Base-by-base conservation (phyloP, 495 filamentous ascomycete genomes). In the Parmelia sp. region DNA sequence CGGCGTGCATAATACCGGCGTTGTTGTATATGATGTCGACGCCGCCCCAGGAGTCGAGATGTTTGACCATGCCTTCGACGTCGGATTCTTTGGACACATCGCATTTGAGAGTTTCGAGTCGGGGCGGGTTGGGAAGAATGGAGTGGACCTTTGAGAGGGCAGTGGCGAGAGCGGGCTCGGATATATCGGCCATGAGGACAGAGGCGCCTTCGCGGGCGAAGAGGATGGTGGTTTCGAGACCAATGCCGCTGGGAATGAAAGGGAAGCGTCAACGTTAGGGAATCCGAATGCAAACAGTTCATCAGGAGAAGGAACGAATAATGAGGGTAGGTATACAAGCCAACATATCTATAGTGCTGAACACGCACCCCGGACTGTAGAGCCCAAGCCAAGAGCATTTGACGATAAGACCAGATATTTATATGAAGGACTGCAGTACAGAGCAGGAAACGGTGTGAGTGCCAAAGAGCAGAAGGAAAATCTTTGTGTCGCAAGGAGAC, bases 21-120 rank as follows among this genome's bases (percentile, higher is more conserved):
- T 98, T 98, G 83, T 98, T 98, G 85, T 96, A 98, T 66, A 98
- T 90, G 68, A 97, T 81, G 74, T 98, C 94, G 0, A 91, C 78
- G n/a, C 94, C 94, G 69, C 92, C 93, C 91, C 90, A 96, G 56
- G 77, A 65, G 71, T 97, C 92, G 57, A 91, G 74, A 3, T 79
- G 74, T 62, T 86, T 84, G n/a, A 96, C 81, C 66, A 85, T 79
- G 36, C 87, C 83, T 66, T 88, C 75, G 29, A 96, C 84, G 37
- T 90, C 82, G 64, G 79, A 69, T 75, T 96, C 92, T 69, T 90
- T 89, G 65, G 84, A 80, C 49, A 88, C 85, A 69, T 88, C 86
- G 72, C 82, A 85, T 64, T 78, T 76, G 63, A 79, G 78, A 37
- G 79, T 87, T 65, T 90, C 86, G 39, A 95, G 73, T 57, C 79